A percentile compares a stretch with the other conserved stretches of the same genome.
Conservation (phyloP, 1,284 basidiomycete genomes). For the Athelia psychrophila region DNA sequence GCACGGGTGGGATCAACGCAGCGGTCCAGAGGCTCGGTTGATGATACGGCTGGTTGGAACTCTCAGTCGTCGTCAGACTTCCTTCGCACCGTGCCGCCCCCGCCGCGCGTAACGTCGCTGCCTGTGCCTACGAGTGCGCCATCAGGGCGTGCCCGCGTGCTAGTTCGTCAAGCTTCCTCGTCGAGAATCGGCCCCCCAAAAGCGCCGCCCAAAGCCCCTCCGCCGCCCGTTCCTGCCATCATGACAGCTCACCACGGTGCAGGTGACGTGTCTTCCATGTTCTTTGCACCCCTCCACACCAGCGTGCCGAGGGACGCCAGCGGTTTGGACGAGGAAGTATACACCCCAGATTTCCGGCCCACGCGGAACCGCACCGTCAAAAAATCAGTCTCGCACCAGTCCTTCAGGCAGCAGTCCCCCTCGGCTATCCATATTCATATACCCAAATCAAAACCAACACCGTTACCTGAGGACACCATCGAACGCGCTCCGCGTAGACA, state of each 20-base stretch:
- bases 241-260: no score
- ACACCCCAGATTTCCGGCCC: background rate
- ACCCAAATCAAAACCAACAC: no score
- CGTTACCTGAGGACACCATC: background rate
- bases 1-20: constrained; percentile 27
- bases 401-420: constrained; percentile 33
- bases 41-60: constrained; percentile 21
- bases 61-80: background rate
- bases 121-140: constrained; percentile 8
- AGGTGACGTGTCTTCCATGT: no score
- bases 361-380: constrained; percentile 40
- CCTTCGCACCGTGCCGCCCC: constrained; percentile 10
- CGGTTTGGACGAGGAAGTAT: background rate
- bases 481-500: constrained; percentile 37
- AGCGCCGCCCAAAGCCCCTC: constrained; percentile 39
- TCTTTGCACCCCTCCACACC: no score
- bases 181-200: constrained; percentile 37
- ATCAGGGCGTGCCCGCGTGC: constrained; percentile 23
- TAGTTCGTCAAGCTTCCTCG: constrained; percentile 37
- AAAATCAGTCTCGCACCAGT: constrained; percentile 58
- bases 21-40: constrained; percentile 54
- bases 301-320: no score
- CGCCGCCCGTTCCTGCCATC: no score
- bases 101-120: constrained; percentile 7
- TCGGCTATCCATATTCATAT: constrained; percentile 15